Conservation (phyloP, 2,329 filamentous ascomycete genomes). For the Fusarium pseudocircinatum region DNA sequence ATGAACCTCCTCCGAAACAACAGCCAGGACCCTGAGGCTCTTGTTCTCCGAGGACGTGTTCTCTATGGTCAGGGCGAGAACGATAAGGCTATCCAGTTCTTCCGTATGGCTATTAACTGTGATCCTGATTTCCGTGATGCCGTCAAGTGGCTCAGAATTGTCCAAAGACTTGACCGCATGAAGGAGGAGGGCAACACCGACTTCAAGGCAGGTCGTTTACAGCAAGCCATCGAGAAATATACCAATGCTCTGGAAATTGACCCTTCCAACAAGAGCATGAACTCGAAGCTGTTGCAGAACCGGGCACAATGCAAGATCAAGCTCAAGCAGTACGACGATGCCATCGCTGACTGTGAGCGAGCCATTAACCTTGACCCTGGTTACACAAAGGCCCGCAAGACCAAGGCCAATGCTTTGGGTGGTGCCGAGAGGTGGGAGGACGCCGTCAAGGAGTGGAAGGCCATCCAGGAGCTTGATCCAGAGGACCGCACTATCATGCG, state of each 20-base stretch:
- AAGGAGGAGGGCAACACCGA: slow-evolving; percentile 93
- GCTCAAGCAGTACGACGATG: slow-evolving; percentile 84
- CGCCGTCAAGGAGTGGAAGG: slow-evolving; percentile 88
- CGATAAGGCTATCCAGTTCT: slow-evolving; percentile 91
- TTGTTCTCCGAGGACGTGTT: slow-evolving; percentile 87
- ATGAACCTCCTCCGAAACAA: slow-evolving; percentile 88
- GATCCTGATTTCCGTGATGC: slow-evolving; percentile 93
- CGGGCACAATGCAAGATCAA: slow-evolving; percentile 84
- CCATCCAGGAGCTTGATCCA: slow-evolving; percentile 83
- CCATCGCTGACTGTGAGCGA: slow-evolving; percentile 85
- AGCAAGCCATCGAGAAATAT: slow-evolving; percentile 86
- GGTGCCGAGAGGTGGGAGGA: slow-evolving; percentile 92
- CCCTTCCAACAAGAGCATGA: slow-evolving; percentile 87
- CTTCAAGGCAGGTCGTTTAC: slow-evolving; percentile 86
- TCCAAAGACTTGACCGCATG: slow-evolving; percentile 91
- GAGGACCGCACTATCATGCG: slow-evolving; percentile 81
- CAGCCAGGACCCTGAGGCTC: slow-evolving; percentile 90
- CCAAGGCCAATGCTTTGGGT: slow-evolving; percentile 89
- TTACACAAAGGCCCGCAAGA: slow-evolving; percentile 92
- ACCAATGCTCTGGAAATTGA: slow-evolving; percentile 85
- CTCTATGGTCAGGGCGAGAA: slow-evolving; percentile 94
- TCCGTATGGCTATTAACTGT: slow-evolving; percentile 87
- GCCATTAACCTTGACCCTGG: slow-evolving; percentile 83
- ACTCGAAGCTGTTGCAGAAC: slow-evolving; percentile 95
- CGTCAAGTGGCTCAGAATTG: slow-evolving; percentile 86